Evolutionary conservation across 495 filamentous ascomycete genomes (phyloP), one percentile per base, ranked within the genome.

Genomic region (Tuber microsphaerosporum): DNA sequence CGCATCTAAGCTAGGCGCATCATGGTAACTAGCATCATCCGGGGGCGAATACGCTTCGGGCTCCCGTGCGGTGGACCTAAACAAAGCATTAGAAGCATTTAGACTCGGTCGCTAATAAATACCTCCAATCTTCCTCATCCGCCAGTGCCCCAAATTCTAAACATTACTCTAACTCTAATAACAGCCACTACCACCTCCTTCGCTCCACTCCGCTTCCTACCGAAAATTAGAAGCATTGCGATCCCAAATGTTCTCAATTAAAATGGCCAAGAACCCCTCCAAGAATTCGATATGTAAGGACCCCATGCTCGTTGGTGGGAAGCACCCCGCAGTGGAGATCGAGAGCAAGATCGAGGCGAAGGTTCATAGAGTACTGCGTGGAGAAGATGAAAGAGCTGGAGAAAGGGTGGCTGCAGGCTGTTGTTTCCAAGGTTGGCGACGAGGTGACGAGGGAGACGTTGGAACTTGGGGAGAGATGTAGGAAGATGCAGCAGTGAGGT

Each of bases 271-370:
- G 82, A 97, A 98, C 85, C 88, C 98, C 34, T 87, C 88, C 43
- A 91, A 91, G 74, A 97, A 98, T 85, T 87, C 97, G 3, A 90
- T 92, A 76, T 91, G 94, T n/a, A 86, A 88, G 68, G 96, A 99
- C 81, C 96, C 95, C 0, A 92, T 98, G 43, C 88, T 99, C 17
- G 91, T 94, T 8, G 91, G 95, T 43, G 93, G 93, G 0, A 87
- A 89, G 6, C 88, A 91, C 70, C 88, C 89, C 0, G 88, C 87
- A 72, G 87, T 88, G 42, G 88, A 91, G 42, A 86, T 91, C 2
- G 92, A 97, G 76, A 84, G 88, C 71, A 91, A 92, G 77, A 85
- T 99, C 22, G 94, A 97, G 81, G 86, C 89, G 34, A 92, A 92
- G 77, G 95, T 94, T 87, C 88, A 42, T 92, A 91, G 74, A 97